These are phyloP conservation scores for Pyrrhoderma noxium DNA, from an alignment of 1,284 basidiomycete species.

Conservation along the genomic window DNA sequence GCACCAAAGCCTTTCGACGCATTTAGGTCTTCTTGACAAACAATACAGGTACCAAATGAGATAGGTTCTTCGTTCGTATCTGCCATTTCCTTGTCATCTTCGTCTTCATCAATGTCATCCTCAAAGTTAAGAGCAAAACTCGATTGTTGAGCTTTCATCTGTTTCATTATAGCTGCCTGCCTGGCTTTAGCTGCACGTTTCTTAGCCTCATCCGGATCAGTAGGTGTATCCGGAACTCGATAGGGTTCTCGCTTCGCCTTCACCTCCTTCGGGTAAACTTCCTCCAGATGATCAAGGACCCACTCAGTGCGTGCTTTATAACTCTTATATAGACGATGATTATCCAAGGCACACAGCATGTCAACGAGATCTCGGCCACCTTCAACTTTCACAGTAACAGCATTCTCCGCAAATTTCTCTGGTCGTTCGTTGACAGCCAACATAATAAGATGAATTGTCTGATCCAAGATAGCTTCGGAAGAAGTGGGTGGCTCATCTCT, in stretches of 20 bases:
- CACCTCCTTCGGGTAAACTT: constrained; percentile 50
- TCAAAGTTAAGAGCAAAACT: constrained; percentile 76
- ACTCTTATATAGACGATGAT: constrained; percentile 62
- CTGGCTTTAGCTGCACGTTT: constrained; percentile 78
- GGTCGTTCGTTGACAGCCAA: constrained; percentile 69
- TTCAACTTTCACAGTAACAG: constrained; percentile 47
- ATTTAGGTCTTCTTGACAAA: constrained; percentile 93
- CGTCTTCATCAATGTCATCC: constrained; percentile 44
- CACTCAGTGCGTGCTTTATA: constrained; percentile 69
- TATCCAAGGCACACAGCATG: constrained; percentile 69
- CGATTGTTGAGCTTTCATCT: constrained; percentile 88
- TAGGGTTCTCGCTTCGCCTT: constrained; percentile 39
- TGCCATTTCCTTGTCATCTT: constrained; percentile 52
- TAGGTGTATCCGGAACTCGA: constrained; percentile 29
- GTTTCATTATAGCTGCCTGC: constrained; percentile 84
- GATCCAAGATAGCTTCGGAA: constrained; percentile 84
- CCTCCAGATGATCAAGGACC: constrained; percentile 60
- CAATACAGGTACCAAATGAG: constrained; percentile 88
- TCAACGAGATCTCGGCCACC: constrained; percentile 60
- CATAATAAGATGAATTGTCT: constrained; percentile 81
- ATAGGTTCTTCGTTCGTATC: constrained; percentile 40
- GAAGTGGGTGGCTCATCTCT: constrained; percentile 56
- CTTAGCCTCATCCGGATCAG: constrained; percentile 61
- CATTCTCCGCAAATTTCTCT: constrained; percentile 51
- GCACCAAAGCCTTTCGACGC: constrained; percentile 74